A percentile compares a stretch with the other conserved stretches of the same genome.
Evolutionary conservation across 2,329 filamentous ascomycete genomes (phyloP).

Genomic region (Cryphonectria carpinicola): DNA sequence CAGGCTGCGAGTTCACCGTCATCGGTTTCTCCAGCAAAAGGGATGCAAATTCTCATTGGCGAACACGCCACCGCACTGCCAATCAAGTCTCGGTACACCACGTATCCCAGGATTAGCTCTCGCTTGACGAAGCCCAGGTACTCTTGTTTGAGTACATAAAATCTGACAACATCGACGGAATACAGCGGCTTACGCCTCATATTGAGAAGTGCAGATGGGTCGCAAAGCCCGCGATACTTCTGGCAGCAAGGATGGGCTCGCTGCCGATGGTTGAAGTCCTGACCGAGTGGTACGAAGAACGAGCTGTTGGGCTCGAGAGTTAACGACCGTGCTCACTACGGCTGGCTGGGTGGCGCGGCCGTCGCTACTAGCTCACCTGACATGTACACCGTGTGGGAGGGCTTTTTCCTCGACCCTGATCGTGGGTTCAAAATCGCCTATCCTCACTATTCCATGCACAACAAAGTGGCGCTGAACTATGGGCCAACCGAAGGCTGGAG

Average conservation of each 20-base stretch:
- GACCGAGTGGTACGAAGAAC: neutral
- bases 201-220: neutral
- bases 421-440: neutral
- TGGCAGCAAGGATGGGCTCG: constrained; percentile 14
- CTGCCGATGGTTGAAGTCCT: constrained; percentile 15
- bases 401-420: constrained; percentile 9
- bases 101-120: neutral
- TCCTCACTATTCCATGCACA: neutral
- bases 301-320: constrained; percentile 1
- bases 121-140: neutral
- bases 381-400: constrained; percentile 15
- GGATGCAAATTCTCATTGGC: constrained; percentile 9
- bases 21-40: constrained; percentile 16
- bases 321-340: no score
- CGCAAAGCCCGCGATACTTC: neutral
- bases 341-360: constrained; percentile 10
- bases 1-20: constrained; percentile 9
- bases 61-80: constrained; percentile 2
- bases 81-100: neutral
- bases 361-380: constrained; percentile 12
- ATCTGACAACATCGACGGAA: constrained; percentile 5
- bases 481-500: no score
- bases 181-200: neutral
- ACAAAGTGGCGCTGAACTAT: neutral
- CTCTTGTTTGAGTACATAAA: constrained; percentile 15